These are phyloP conservation scores for Penicillium dipodomyicola DNA, from an alignment of 495 filamentous ascomycete genomes.

Conservation along the genomic window DNA sequence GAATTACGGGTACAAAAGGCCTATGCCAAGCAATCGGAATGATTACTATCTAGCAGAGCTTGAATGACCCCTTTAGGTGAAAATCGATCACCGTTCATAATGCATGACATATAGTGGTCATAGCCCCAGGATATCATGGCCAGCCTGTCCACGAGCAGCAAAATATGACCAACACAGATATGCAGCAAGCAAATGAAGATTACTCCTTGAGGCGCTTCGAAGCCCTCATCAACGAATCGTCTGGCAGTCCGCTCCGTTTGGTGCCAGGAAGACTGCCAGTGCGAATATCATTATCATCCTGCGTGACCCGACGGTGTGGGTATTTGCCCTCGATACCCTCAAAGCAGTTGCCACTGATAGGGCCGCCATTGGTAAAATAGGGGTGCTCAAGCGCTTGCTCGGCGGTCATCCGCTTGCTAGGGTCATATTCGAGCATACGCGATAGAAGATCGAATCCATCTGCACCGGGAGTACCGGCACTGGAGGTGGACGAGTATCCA, in stretches of 20 bases:
- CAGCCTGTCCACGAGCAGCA: conserved; percentile 1
- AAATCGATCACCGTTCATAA: not conserved
- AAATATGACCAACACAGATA: conserved; percentile 1
- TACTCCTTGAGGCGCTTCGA: conserved; percentile 47
- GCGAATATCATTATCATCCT: conserved; percentile 92
- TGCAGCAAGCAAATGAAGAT: conserved; percentile 11
- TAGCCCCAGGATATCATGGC: conserved; percentile 1
- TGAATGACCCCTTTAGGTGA: not conserved
- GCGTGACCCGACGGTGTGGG: conserved; percentile 81
- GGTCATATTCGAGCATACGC: conserved; percentile 87
- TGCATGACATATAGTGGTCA: not conserved
- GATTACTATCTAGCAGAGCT: not conserved
- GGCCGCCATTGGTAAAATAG: conserved; percentile 72
- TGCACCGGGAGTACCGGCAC: conserved; percentile 57
- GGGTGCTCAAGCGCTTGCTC: conserved; percentile 80
- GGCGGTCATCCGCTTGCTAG: conserved; percentile 81
- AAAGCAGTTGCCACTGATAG: conserved; percentile 78
- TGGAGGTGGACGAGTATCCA: conserved; percentile 51
- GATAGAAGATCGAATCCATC: conserved; percentile 80
- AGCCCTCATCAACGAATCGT: conserved; percentile 65
- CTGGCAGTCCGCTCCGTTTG: conserved; percentile 82
- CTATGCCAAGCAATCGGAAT: not conserved
- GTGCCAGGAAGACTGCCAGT: conserved; percentile 86
- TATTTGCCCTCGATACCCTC: conserved; percentile 85
- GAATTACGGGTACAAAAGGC: not conserved